These are phyloP conservation scores for Aureobasidium musti DNA, from an alignment of 2,329 filamentous ascomycete species.

Conservation along the genomic window DNA sequence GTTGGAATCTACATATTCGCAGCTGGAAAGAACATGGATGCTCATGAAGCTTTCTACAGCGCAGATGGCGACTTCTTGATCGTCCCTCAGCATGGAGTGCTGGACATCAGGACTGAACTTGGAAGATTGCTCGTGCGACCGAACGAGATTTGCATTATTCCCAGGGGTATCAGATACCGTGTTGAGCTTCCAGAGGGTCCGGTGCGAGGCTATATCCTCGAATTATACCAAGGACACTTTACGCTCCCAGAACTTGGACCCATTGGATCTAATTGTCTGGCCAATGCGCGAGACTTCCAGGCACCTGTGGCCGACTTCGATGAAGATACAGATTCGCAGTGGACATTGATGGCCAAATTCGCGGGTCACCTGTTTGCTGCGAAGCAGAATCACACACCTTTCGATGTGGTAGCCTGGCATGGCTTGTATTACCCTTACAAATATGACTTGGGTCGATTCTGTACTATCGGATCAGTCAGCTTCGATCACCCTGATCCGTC, in stretches of 20 bases:
- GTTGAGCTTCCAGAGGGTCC: slow-evolving; percentile 62
- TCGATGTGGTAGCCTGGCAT: slow-evolving; percentile 72
- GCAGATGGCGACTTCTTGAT: slow-evolving; percentile 71
- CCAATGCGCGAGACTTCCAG: slow-evolving; percentile 67
- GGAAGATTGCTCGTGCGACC: slow-evolving; percentile 65
- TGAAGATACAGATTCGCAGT: slow-evolving; percentile 56
- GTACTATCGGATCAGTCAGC: slow-evolving; percentile 57
- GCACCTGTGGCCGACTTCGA: slow-evolving; percentile 61
- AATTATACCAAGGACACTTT: slow-evolving; percentile 66
- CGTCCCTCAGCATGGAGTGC: slow-evolving; percentile 63
- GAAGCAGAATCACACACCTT: slow-evolving; percentile 65
- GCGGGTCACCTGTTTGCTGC: slow-evolving; percentile 62
- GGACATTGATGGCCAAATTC: slow-evolving; percentile 64
- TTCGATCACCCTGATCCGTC: slow-evolving; percentile 68
- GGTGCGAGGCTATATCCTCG: slow-evolving; percentile 66
- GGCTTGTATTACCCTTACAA: slow-evolving; percentile 67
- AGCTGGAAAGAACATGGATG: slow-evolving; percentile 73
- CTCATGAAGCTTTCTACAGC: slow-evolving; percentile 77
- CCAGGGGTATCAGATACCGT: slow-evolving; percentile 64
- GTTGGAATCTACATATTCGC: slow-evolving; percentile 80
- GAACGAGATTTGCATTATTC: slow-evolving; percentile 68
- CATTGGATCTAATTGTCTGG: slow-evolving; percentile 66
- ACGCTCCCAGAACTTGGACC: slow-evolving; percentile 67
- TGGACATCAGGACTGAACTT: slow-evolving; percentile 70
- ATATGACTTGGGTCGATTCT: slow-evolving; percentile 61